A percentile compares a stretch with the other conserved stretches of the same genome.
Conservation (phyloP, 345 rosid species). For the Rhizophora mangle region DNA sequence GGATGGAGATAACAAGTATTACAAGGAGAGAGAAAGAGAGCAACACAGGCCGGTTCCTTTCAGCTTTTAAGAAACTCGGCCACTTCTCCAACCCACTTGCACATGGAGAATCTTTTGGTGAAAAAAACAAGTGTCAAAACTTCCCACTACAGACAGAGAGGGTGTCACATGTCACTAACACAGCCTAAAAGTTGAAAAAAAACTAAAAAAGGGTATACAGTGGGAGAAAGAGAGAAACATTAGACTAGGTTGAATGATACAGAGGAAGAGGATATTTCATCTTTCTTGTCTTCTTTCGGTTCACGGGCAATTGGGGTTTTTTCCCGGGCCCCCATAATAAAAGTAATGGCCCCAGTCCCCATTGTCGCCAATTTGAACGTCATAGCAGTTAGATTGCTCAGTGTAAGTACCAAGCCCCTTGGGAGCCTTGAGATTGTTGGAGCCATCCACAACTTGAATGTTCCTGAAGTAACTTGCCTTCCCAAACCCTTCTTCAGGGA, state of each 20-base stretch:
- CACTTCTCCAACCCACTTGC: slow-evolving; percentile 36
- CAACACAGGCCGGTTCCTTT: slow-evolving; percentile 42
- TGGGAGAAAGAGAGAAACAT: slow-evolving; percentile 14
- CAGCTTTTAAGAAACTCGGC: slow-evolving; percentile 40
- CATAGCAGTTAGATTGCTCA: slow-evolving; percentile 90
- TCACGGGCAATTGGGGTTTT: slow-evolving; percentile 69
- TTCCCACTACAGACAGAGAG: slow-evolving; percentile 35
- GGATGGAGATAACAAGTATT: slow-evolving; percentile 40
- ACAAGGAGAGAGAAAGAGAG: slow-evolving; percentile 9
- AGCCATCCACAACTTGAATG: slow-evolving; percentile 76
- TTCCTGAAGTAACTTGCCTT: slow-evolving; percentile 91
- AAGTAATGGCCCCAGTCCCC: slow-evolving; percentile 99
- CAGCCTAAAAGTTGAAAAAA: slow-evolving; percentile 28
- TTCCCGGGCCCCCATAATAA: slow-evolving; percentile 95
- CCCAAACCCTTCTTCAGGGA: slow-evolving; percentile 93
- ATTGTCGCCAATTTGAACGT: slow-evolving; percentile 78
- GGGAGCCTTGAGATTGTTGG: slow-evolving; percentile 93
- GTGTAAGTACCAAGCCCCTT: slow-evolving; percentile 87
- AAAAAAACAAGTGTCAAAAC: slow-evolving; percentile 40
- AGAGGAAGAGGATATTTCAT: slow-evolving; percentile 9
- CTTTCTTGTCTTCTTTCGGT: background rate
- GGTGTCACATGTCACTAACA: slow-evolving; percentile 29
- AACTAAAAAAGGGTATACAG: slow-evolving; percentile 29
- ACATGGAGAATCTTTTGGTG: slow-evolving; percentile 29
- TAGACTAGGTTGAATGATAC: slow-evolving; percentile 54